phyloP scores from a whole-genome alignment of 257 asterid genomes.

The Scutellaria barbata region DNA sequence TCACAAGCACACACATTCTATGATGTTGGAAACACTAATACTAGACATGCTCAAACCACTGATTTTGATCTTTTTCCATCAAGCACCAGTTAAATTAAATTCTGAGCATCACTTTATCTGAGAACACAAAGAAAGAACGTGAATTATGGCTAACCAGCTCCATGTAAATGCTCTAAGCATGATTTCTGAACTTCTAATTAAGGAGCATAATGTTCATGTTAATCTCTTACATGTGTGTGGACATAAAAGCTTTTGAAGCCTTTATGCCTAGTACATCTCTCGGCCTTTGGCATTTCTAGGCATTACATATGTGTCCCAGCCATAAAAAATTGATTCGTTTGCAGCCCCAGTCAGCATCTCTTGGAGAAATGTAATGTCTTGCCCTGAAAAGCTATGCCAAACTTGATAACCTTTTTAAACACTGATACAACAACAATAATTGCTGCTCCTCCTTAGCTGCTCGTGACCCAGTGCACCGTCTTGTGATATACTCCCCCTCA shows the following conservation, averaged over 20 bases:
- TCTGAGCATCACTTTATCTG: not conserved
- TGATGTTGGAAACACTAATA: conserved; percentile 17
- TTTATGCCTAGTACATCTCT: not conserved
- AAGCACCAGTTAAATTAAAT: not conserved
- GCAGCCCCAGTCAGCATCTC: not conserved
- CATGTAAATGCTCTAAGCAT: not conserved
- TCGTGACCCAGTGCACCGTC: not conserved
- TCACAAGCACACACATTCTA: not conserved
- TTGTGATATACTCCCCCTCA: not conserved
- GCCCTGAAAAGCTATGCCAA: not conserved
- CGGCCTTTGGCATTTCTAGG: not conserved
- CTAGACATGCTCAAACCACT: not conserved
- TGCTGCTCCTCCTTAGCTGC: not conserved
- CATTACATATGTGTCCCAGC: not conserved
- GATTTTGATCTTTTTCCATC: not conserved
- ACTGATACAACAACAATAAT: not conserved
- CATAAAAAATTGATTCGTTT: not conserved
- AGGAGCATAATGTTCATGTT: not conserved
- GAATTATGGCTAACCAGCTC: not conserved
- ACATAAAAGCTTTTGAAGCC: too few relatives aligned
- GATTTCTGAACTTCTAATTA: conserved; percentile 20
- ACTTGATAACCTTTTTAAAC: not conserved
- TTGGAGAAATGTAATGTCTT: not conserved
- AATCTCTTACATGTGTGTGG: not conserved
- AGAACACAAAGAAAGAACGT: not conserved